Conservation (phyloP, 192 early-diverging fungal species). For the Martensiomyces pterosporus region DNA sequence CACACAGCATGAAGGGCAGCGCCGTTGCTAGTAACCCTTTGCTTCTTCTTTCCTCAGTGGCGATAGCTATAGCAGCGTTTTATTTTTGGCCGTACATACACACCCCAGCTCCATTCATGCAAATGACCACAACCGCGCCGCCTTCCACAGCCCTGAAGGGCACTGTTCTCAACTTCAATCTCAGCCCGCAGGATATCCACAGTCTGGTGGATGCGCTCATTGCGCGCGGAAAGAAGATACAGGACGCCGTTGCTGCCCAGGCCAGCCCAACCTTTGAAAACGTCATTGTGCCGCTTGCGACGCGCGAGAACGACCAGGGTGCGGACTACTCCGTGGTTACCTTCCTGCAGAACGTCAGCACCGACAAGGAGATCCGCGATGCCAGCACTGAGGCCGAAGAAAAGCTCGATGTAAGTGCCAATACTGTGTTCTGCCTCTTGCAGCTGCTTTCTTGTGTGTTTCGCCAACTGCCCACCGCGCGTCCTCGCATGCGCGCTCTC, state of each 20-base stretch:
- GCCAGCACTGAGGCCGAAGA: conserved; percentile 63
- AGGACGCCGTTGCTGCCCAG: conserved; percentile 39
- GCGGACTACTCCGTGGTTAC: conserved; percentile 32
- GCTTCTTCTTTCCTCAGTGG: background rate
- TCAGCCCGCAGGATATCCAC: conserved; percentile 31
- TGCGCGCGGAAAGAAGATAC: conserved; percentile 27
- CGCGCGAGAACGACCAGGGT: conserved; percentile 33
- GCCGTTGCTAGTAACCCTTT: no score
- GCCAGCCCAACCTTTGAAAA: conserved; percentile 44
- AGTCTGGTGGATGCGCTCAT: conserved; percentile 19
- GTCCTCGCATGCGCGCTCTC: no score
- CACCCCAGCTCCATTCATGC: background rate
- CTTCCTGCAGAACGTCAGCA: conserved; percentile 47
- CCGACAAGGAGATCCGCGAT: conserved; percentile 61
- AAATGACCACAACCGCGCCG: conserved; percentile 5
- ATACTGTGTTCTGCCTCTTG: no score
- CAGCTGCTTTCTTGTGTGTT: no score
- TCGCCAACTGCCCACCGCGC: no score
- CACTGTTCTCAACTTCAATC: conserved; percentile 43
- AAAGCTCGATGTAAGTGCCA: conserved; percentile 48
- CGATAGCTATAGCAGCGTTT: no score
- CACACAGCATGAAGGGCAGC: no score
- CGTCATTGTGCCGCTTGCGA: conserved; percentile 41
- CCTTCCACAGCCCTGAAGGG: conserved; percentile 8
- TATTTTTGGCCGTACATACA: background rate